phyloP scores from a whole-genome alignment of 225 moss, liverwort and hornwort genomes.

The Physcomitrellopsis africana region DNA sequence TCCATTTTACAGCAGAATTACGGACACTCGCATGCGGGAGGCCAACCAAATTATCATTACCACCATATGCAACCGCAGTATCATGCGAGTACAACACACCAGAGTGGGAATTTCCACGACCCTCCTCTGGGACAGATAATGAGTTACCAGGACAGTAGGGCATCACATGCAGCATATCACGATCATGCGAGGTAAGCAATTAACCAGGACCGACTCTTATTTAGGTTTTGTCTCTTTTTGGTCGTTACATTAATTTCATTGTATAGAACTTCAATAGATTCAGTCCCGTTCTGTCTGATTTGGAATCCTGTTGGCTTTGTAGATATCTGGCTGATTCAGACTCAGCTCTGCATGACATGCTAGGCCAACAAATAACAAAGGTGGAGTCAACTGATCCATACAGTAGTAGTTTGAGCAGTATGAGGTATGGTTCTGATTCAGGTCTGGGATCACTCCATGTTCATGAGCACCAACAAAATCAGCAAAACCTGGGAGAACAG shows the following conservation, averaged over 20 bases:
- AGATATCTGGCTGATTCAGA: constrained; percentile 48
- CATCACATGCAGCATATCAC: constrained; percentile 40
- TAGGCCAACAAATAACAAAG: constrained; percentile 41
- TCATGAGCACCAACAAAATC: constrained; percentile 30
- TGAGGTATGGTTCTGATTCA: constrained; percentile 51
- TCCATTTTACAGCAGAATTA: constrained; percentile 46
- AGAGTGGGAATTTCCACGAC: constrained; percentile 42
- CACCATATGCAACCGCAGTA: constrained; percentile 45
- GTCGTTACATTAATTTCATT: too few relatives aligned
- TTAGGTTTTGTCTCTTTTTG: neutral
- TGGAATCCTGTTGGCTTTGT: neutral
- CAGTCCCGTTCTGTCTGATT: neutral
- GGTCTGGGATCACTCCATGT: constrained; percentile 29
- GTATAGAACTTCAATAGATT: too few relatives aligned
- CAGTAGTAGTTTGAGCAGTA: constrained; percentile 34
- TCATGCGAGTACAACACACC: constrained; percentile 41
- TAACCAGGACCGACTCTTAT: neutral
- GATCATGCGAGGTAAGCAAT: constrained; percentile 49
- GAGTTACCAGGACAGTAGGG: constrained; percentile 47
- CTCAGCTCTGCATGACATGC: constrained; percentile 39
- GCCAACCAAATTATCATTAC: constrained; percentile 48
- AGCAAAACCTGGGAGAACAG: constrained; percentile 34
- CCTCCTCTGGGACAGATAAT: constrained; percentile 31
- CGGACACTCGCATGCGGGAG: constrained; percentile 47
- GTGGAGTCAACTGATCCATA: constrained; percentile 43